These are phyloP conservation scores for Phenoliferia sp. DNA, from an alignment of 1,284 basidiomycete genomes.

Conservation along the genomic window DNA sequence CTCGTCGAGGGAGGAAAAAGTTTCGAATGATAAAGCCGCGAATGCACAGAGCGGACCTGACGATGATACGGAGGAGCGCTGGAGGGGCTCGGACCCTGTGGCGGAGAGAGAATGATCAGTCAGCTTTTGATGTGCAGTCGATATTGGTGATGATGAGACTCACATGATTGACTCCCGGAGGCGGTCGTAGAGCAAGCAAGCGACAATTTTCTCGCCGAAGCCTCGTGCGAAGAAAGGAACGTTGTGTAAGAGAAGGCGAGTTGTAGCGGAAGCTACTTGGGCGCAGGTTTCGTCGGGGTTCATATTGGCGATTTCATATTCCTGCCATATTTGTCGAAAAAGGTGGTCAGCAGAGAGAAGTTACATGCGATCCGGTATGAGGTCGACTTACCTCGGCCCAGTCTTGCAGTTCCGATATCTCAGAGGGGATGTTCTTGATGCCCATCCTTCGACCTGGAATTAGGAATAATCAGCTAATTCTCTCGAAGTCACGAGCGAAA, in stretches of 20 bases:
- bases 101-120: neutral
- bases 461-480: neutral
- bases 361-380: neutral
- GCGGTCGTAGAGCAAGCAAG: neutral
- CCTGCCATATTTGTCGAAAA: neutral
- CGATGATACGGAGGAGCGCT: neutral
- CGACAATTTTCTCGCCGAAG: neutral
- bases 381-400: slow-evolving; percentile 4
- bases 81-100: neutral
- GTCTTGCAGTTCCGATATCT: neutral
- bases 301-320: neutral
- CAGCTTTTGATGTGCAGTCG: too few relatives aligned
- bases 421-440: neutral
- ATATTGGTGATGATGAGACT: neutral
- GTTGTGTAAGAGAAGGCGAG: neutral
- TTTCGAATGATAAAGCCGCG: slow-evolving; percentile 1
- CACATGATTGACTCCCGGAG: neutral
- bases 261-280: neutral
- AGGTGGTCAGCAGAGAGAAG: neutral
- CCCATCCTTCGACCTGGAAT: neutral
- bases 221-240: neutral
- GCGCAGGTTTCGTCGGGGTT: neutral
- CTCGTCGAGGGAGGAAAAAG: neutral
- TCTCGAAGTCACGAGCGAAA: neutral
- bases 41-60: neutral